phyloP scores from a whole-genome alignment of 179 eudicot species.

The Corrigiola litoralis region DNA sequence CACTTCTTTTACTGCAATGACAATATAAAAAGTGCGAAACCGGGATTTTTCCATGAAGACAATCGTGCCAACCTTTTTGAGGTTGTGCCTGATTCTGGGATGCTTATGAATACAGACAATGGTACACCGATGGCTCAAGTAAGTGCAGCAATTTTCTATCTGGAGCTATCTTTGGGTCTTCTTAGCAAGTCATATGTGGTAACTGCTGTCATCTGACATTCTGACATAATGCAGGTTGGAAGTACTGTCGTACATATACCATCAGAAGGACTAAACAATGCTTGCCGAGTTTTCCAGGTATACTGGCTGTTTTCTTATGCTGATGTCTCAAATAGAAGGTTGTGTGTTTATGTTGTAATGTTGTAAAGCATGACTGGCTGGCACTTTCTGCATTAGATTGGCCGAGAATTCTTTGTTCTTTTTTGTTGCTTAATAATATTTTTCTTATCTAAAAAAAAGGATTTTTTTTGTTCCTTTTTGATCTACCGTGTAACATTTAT shows the following conservation, averaged over 20 bases:
- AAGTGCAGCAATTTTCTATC: constrained; percentile 14
- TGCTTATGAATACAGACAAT: constrained; percentile 93
- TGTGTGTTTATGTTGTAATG: neutral
- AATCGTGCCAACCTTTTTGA: constrained; percentile 88
- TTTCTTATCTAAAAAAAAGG: too few species aligned
- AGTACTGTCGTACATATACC: constrained; percentile 40
- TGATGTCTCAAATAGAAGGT: neutral
- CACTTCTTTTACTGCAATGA: neutral
- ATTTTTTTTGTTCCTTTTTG: constrained; percentile 2
- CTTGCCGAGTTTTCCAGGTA: constrained; percentile 90
- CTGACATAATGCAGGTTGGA: constrained; percentile 58
- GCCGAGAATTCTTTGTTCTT: neutral
- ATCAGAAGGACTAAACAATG: constrained; percentile 36
- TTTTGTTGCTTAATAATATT: too few species aligned
- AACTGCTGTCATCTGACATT: too few species aligned
- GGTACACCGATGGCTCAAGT: constrained; percentile 98
- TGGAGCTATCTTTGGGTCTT: neutral
- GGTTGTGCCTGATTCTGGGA: constrained; percentile 85
- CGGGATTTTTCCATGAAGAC: constrained; percentile 90
- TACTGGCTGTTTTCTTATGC: neutral
- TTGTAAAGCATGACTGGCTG: neutral
- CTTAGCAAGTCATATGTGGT: neutral
- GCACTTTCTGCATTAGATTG: neutral
- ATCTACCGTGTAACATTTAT: neutral
- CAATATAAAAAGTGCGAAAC: constrained; percentile 64